Evolutionary conservation across 2,329 filamentous ascomycete genomes (phyloP), one percentile per base, ranked within the genome.

Genomic region (Reticulascus tulasneorum): DNA sequence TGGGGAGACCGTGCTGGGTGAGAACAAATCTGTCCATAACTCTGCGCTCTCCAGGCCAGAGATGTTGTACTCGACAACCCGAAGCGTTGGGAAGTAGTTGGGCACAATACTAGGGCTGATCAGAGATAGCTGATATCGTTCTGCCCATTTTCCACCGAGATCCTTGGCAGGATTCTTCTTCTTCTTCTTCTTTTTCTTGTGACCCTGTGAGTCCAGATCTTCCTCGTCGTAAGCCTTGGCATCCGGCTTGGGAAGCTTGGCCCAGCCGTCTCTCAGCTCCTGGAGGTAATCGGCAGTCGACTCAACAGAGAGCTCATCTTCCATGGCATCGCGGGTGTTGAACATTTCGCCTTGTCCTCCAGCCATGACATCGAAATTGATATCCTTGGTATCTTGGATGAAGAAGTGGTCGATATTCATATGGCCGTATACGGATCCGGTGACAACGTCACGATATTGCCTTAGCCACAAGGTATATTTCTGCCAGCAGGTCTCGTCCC

Each of bases 381-480:
- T 72, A 1, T 94, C 77, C 25, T 84, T 72, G 38, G 81, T 86
- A 56, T 97, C 91, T 51, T 95, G 87, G 12, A 98, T 66, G 54
- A 97, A 76, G 61, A 98, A 98, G 59, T 98, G 93, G 52, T 98
- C 93, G 47, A 96, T 86, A 54, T 98, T 98, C 93, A 98, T 97
- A 58, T 98, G 93, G 2, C 91, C 93, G 54, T 85, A 98, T 6
- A 94, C 55, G 18, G 79, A 80, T 10, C 77, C 80, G 15, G 90
- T 73, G 15, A 98, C 73, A 23, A 98, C 83, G 58, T 98, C 93
- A 22, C 93, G 84, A 60, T 89, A 98, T 58, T 94, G 88, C 48
- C 80, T 77, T 52, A 91, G 66, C 88, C 90, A 97, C 5, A 97
- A 66, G 0, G 88, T 85, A 61, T 95, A 98, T 58, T 94, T 96